Evolutionary conservation across 768 basidiomycete genomes (phyloP).

Genomic region (Trametes coccinea): DNA sequence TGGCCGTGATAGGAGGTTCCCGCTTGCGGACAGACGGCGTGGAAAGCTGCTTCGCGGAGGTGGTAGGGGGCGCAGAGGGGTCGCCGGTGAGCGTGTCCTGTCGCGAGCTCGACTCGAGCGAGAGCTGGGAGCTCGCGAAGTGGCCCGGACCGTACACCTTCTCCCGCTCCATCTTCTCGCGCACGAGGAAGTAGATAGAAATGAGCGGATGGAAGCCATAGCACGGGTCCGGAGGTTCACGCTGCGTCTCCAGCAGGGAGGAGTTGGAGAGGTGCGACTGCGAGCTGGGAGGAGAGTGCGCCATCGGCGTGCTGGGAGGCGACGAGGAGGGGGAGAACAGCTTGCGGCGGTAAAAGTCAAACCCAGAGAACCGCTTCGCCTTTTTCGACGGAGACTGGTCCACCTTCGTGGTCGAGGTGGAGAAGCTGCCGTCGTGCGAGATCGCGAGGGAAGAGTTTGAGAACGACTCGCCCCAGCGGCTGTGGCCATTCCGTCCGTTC

Average conservation of each 20-base stretch:
- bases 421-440: constrained; percentile 47
- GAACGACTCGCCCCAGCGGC: constrained; percentile 54
- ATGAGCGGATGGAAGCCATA: constrained; percentile 92
- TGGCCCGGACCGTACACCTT: constrained; percentile 90
- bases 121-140: constrained; percentile 91
- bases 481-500: constrained; percentile 41
- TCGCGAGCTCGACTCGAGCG: constrained; percentile 42
- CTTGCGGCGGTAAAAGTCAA: constrained; percentile 93
- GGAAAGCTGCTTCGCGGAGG: constrained; percentile 33
- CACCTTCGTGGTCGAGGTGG: constrained; percentile 35
- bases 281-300: constrained; percentile 61
- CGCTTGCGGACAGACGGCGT: constrained; percentile 37
- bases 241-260: constrained; percentile 47
- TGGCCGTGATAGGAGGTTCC: constrained; percentile 35
- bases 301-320: constrained; percentile 52
- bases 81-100: constrained; percentile 25
- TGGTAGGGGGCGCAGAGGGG: constrained; percentile 20
- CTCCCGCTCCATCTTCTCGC: constrained; percentile 95
- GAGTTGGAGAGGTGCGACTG: constrained; percentile 54
- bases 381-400: constrained; percentile 47
- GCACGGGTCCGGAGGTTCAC: constrained; percentile 74
- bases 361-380: constrained; percentile 87
- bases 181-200: constrained; percentile 93
- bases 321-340: constrained; percentile 63
- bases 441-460: constrained; percentile 72